Evolutionary conservation across 2,329 filamentous ascomycete species (phyloP).

Genomic region (Plenodomus biglobosus): DNA sequence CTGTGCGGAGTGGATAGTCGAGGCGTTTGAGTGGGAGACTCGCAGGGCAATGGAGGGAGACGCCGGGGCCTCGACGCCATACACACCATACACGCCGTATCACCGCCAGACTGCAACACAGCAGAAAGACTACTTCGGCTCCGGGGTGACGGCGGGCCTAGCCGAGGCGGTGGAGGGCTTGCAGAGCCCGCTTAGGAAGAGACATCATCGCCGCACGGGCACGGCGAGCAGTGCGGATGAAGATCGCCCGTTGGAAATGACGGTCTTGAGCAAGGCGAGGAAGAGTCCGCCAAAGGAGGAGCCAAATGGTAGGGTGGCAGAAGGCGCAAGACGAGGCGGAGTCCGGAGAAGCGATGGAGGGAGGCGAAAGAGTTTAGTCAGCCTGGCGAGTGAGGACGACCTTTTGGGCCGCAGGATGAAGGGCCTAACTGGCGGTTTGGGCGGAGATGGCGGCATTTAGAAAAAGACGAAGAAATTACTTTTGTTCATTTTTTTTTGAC

Average conservation of each 20-base stretch:
- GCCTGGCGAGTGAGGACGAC: slow-evolving; percentile 53
- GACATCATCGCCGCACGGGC: slow-evolving; percentile 51
- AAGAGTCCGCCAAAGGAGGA: slow-evolving; percentile 17
- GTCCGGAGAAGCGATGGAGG: slow-evolving; percentile 33
- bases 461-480: no score
- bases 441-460: slow-evolving; percentile 28
- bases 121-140: slow-evolving; percentile 67
- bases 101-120: slow-evolving; percentile 48
- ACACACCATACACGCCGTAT: slow-evolving; percentile 10
- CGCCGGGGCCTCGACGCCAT: slow-evolving; percentile 10
- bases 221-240: slow-evolving; percentile 74
- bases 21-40: slow-evolving; percentile 64
- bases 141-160: slow-evolving; percentile 68
- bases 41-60: slow-evolving; percentile 30
- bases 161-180: slow-evolving; percentile 66
- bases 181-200: slow-evolving; percentile 38
- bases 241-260: slow-evolving; percentile 80
- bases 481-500: no score
- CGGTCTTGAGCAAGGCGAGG: slow-evolving; percentile 38
- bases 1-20: slow-evolving; percentile 78
- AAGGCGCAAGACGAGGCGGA: slow-evolving; percentile 23
- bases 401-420: slow-evolving; percentile 53
- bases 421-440: slow-evolving; percentile 47
- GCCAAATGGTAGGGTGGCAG: neutral
- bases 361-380: slow-evolving; percentile 47